Evolutionary conservation across 495 filamentous ascomycete species (phyloP).

Genomic region (Thozetella sp.): DNA sequence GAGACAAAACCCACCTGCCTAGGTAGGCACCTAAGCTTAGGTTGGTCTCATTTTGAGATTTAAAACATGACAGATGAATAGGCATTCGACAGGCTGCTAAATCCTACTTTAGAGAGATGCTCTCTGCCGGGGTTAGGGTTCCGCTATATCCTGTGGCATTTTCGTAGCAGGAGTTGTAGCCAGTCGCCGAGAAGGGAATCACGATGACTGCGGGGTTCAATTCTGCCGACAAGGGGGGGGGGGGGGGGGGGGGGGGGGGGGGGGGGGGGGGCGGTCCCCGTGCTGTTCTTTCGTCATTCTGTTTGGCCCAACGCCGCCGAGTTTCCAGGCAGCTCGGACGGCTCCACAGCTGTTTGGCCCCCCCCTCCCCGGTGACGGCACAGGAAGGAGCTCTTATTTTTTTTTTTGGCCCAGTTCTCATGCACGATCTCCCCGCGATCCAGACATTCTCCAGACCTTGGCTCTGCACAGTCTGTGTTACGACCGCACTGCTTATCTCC

Average conservation of each 20-base stretch:
- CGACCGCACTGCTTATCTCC: background rate
- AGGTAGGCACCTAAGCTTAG: too few relatives aligned
- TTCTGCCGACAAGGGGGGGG: background rate
- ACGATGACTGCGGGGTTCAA: background rate
- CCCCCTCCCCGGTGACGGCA: background rate
- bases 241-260: too few relatives aligned
- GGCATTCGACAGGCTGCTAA: too few relatives aligned
- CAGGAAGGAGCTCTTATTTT: background rate
- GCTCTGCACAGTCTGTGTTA: background rate
- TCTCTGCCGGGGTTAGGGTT: background rate
- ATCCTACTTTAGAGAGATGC: too few relatives aligned
- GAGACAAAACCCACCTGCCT: too few relatives aligned
- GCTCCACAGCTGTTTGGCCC: background rate
- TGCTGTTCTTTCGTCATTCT: too few relatives aligned
- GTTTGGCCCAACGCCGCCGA: background rate
- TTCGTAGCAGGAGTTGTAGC: background rate
- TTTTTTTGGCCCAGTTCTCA: too few relatives aligned
- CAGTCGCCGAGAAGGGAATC: background rate
- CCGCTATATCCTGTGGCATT: too few relatives aligned
- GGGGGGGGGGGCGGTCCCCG: too few relatives aligned
- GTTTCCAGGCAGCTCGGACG: background rate
- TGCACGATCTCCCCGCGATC: slow-evolving; percentile 3
- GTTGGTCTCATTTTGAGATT: too few relatives aligned
- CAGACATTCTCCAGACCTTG: background rate
- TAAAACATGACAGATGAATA: too few relatives aligned